Evolutionary conservation across 257 asterid genomes (phyloP).

Genomic region (Sherardia arvensis): DNA sequence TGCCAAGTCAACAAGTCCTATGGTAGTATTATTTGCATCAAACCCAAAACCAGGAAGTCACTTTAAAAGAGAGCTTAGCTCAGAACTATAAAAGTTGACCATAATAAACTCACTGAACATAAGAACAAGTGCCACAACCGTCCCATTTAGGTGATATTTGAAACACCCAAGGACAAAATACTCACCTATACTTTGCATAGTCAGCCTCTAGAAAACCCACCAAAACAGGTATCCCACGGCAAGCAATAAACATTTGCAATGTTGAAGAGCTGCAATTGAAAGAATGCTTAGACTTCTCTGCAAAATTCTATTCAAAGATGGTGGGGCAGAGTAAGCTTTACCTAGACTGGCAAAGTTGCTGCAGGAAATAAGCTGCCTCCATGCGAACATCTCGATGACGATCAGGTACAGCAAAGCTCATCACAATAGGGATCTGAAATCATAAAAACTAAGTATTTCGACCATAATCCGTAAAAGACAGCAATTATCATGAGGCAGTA

Average conservation of each 20-base stretch:
- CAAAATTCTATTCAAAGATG: constrained; percentile 8
- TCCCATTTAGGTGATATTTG: neutral
- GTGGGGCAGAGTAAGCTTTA: constrained; percentile 13
- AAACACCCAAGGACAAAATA: constrained; percentile 10
- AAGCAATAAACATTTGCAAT: constrained; percentile 92
- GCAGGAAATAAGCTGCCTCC: constrained; percentile 94
- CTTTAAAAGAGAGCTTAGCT: neutral
- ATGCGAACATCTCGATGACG: constrained; percentile 92
- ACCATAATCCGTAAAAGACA: neutral
- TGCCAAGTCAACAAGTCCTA: neutral
- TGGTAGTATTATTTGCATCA: neutral
- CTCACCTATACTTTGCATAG: constrained; percentile 90
- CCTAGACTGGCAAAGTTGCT: constrained; percentile 99
- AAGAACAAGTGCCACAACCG: constrained; percentile 6
- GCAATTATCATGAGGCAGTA: neutral
- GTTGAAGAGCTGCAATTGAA: constrained; percentile 72
- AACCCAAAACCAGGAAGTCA: neutral
- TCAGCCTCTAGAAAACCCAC: constrained; percentile 99
- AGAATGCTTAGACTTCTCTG: constrained; percentile 13
- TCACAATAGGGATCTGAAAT: constrained; percentile 73
- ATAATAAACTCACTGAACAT: neutral
- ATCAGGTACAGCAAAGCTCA: constrained; percentile 92
- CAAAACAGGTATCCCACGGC: constrained; percentile 93
- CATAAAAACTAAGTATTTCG: neutral
- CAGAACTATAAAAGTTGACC: neutral